Base-by-base conservation (phyloP, 2,329 filamentous ascomycete species). In the Diaporthe vaccinii region DNA sequence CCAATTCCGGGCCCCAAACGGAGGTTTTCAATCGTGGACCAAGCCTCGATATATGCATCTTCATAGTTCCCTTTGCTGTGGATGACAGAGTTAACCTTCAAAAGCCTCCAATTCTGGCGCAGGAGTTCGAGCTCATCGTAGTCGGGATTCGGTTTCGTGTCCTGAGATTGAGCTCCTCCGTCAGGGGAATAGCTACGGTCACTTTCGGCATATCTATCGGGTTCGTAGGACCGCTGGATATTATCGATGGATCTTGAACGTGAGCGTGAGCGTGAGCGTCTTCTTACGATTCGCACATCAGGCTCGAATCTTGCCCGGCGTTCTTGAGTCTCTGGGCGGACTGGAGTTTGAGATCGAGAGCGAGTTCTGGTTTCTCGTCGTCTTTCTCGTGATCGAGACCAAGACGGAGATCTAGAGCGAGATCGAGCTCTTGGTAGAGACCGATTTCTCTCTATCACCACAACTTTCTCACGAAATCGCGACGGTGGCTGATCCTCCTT, bases 81-180 rank as follows among this genome's bases (percentile, higher is more conserved):
- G 3, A 51, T 25, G 20, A n/a, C 17, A n/a, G 28, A 67, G 7
- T 15, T 51, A 34, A 12, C 46, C 28, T 51, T 25, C 62, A 67
- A 15, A 5, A 67, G 62, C 28, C 44, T 67, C 62, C 62, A 67
- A 31, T 67, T 67, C 31, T 67, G 62, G 12, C 22, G 22, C 3
- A 67, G 62, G 14, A 67, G 22, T 22, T 67, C 28, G 28, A 67
- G 31, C 44, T 51, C 62, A 67, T 67, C 31, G 31, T 36, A 36
- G 10, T 34, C 62, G 12, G 15, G 6, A 2, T 14, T 31, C 6
- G 2, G 6, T 36, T n/a, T 36, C 22, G 44, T 34, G 20, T n/a
- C 28, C 20, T 51, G 5, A 6, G 17, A 4, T 51, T 36, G 12
- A 3, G 31, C 8, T 36, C 1, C 10, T 36, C 20, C 3, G 20